These are phyloP conservation scores for Graphiopsis chlorocephala DNA, from an alignment of 2,329 filamentous ascomycete genomes.

Conservation along the genomic window DNA sequence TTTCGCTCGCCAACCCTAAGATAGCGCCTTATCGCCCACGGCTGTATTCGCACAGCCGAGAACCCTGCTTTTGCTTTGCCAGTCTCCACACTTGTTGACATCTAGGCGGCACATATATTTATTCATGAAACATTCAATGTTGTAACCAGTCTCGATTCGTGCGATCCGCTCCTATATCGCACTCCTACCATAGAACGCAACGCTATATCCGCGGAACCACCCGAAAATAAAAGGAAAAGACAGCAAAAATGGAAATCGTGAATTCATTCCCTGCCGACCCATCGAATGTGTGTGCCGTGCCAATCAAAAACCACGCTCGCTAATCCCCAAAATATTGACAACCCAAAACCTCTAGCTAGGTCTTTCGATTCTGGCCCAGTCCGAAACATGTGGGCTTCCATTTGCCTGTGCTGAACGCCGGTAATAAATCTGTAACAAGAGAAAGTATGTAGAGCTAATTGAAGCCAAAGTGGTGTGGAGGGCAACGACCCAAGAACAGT, in stretches of 20 bases:
- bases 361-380: constrained; percentile 4
- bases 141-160: not conserved
- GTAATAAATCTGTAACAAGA: not conserved
- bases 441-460: not conserved
- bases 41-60: not conserved
- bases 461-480: not conserved
- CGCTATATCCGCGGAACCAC: not conserved
- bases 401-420: constrained; percentile 7
- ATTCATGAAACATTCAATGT: not conserved
- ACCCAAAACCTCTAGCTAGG: not conserved
- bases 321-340: constrained; percentile 1
- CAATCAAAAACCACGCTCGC: constrained; percentile 2
- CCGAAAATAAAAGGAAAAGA: not conserved
- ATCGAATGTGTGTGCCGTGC: not conserved
- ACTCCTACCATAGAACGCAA: not conserved
- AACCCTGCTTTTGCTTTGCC: not conserved
- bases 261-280: constrained; percentile 6
- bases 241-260: constrained; percentile 5
- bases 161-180: not conserved
- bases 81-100: not conserved
- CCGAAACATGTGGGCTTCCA: constrained; percentile 7
- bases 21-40: not conserved
- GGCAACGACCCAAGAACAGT: not conserved
- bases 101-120: not conserved
- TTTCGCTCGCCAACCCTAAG: not conserved